Base-by-base conservation (phyloP, 192 early-diverging fungal species). In the Coemansia sp. region DNA sequence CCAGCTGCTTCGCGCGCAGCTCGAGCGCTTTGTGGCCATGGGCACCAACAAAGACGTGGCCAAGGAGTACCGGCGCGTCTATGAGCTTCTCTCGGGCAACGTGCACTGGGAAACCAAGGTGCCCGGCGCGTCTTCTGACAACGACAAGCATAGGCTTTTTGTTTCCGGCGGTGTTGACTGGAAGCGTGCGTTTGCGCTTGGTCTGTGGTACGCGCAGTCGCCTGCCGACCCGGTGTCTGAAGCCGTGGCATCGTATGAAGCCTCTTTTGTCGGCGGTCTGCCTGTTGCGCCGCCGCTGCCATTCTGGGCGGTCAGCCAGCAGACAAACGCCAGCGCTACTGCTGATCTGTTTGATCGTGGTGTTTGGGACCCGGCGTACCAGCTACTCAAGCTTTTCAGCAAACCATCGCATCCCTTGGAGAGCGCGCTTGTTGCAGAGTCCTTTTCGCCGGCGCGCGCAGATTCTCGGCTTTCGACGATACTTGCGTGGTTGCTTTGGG, bases 401-500 rank as follows among this genome's bases (percentile, higher is more conserved):
- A 66, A 88, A 12, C 54, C 73, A 17, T 68, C 85, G 4, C 84
- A 82, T 52, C 67, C 74, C 5, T 74, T 93, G 14, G 90, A 91
- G 59, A 74, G 68, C 20, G 87, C 86, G 0, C 83, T 96, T 58
- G 57, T 85, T 28, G 88, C 91, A 2, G 66, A 81, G 53, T 85
- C 86, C 7, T 85, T 93, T 62, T 71, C 86, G 2, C 71, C 86
- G 0, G 80, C 88, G 20, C 67, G 76, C 11, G 72, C 90, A 17
- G 94, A 95, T 71, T 84, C 87, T 61, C 89, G 90, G 3, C 68
- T 93, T 45, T 66, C 88, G 4, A 93, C 90, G 86, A 38, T 90
- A n/a, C 78, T 95, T 41, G 88, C 86, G 54, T 68, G 82, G 64
- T 62, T 91, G 32, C 72, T 90, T 43, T 64, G 70, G 9, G 48